Base-by-base conservation (phyloP, 805 yeast species). In the Priceomyces carsonii region DNA sequence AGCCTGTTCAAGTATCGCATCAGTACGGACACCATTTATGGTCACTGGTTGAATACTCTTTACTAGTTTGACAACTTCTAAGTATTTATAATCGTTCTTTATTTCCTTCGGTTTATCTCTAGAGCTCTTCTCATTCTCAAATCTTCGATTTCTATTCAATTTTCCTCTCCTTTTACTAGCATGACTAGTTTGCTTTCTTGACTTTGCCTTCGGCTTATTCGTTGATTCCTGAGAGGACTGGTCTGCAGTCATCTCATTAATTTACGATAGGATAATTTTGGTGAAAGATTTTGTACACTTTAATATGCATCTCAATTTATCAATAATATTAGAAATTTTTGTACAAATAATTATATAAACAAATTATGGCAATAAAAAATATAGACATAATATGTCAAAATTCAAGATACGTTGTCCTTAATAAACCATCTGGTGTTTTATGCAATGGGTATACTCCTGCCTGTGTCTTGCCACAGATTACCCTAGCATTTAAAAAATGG, bases 41-140 rank as follows among this genome's bases (percentile, higher is more conserved):
- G 72, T 64, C 8, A 66, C 48, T 5, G 71, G 71, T 13, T 44
- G 47, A 39, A 51, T 55, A 13, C 49, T 44, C 23, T 53, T 53
- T 18, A 61, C 38, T 14, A 67, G 49, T 38, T 66, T 66, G 30
- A 51, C 51, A n/a, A 65, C 44, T 40, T 66, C 66, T 8, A 45
- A 51, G 26, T 50, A 49, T 36, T 56, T 49, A 28, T 48, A 49
- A 28, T 53, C 57, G 19, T 51, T 48, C 20, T 48, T 42, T 9
- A 46, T 35, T 15, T 28, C 33, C 19, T 36, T 38, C 14, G 33
- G 2, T 21, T 23, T 33, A 18, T 32, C 20, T 26, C 31, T 14
- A 18, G 16, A 13, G 37, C 13, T 21, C 34, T 28, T 18, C 32
- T 12, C 16, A 14, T 9, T 13, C 25, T 23, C n/a, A 12, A 12